A percentile compares a stretch with the other conserved stretches of the same genome.
These are phyloP conservation scores for Wickerhamomyces bovis DNA, from an alignment of 805 yeast species.

Conservation along the genomic window DNA sequence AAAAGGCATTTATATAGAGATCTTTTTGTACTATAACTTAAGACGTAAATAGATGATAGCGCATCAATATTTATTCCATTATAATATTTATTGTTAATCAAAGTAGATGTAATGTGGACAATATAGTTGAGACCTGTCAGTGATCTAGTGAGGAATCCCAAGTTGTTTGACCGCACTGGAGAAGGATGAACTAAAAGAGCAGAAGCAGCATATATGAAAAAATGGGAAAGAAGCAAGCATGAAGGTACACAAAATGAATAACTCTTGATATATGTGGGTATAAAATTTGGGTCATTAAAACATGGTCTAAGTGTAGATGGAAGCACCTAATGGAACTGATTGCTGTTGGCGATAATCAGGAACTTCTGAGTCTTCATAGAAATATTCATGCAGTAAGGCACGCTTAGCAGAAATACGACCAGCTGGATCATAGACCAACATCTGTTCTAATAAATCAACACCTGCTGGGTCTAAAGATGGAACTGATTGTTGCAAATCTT, in stretches of 20 bases:
- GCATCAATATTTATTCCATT: not conserved
- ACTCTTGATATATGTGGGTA: not conserved
- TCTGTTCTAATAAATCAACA: slow-evolving; percentile 68
- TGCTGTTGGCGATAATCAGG: slow-evolving; percentile 23
- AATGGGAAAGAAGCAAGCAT: not conserved
- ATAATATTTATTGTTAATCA: not conserved
- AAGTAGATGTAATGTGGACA: not conserved
- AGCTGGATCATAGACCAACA: slow-evolving; percentile 90
- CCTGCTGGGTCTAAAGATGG: slow-evolving; percentile 82
- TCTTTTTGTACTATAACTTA: not conserved
- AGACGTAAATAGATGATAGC: not conserved
- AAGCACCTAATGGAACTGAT: slow-evolving; percentile 25
- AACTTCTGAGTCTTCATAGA: slow-evolving; percentile 43
- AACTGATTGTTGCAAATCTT: slow-evolving; percentile 61
- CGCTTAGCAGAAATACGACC: slow-evolving; percentile 90
- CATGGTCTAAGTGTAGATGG: slow-evolving; percentile 19
- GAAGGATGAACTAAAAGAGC: not conserved
- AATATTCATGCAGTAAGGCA: slow-evolving; percentile 85
- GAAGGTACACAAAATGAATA: not conserved
- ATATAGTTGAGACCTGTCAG: too few species aligned
- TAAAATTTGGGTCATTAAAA: not conserved
- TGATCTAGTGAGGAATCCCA: too few species aligned
- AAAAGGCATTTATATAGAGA: not conserved
- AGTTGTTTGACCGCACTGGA: not conserved
- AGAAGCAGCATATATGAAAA: not conserved